Conservation (phyloP, 2,329 filamentous ascomycete species). For the Taxawa tesnikishii region DNA sequence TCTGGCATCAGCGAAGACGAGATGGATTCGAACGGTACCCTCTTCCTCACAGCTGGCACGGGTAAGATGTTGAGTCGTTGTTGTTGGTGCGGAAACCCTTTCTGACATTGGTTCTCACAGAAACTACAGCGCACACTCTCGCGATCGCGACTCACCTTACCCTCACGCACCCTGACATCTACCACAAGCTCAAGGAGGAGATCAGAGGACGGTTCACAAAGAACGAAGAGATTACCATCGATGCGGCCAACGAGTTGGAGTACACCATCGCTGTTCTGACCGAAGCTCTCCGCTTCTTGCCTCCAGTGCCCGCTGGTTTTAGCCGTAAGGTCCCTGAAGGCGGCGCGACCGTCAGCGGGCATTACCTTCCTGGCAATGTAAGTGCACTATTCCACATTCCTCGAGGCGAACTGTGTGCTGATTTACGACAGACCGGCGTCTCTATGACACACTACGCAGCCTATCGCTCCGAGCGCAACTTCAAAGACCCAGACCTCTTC, state of each 20-base stretch:
- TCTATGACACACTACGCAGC: slow-evolving; percentile 10
- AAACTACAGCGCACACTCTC: slow-evolving; percentile 39
- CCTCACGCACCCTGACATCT: slow-evolving; percentile 22
- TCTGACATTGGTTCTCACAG: no score
- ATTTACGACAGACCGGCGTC: slow-evolving; percentile 9
- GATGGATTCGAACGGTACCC: slow-evolving; percentile 20
- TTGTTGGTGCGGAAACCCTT: no score
- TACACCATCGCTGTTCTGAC: slow-evolving; percentile 35
- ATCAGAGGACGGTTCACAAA: slow-evolving; percentile 26
- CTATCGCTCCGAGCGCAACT: slow-evolving; percentile 16
- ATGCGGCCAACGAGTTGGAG: slow-evolving; percentile 10
- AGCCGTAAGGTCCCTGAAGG: slow-evolving; percentile 14
- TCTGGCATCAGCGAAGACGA: slow-evolving; percentile 16
- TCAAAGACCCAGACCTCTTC: slow-evolving; percentile 14
- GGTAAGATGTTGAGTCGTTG: no score
- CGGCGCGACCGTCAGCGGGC: slow-evolving; percentile 15
- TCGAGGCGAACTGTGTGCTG: no score
- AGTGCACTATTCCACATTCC: no score
- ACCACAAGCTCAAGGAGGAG: slow-evolving; percentile 28
- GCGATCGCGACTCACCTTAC: slow-evolving; percentile 28
- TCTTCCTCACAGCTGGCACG: slow-evolving; percentile 32
- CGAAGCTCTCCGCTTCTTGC: slow-evolving; percentile 34
- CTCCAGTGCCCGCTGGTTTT: slow-evolving; percentile 29
- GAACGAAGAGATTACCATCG: slow-evolving; percentile 15
- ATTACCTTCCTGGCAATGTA: slow-evolving; percentile 15